A percentile compares a stretch with the other conserved stretches of the same genome.
These are phyloP conservation scores for Yarrowia sp. DNA, from an alignment of 805 yeast genomes.

Conservation along the genomic window DNA sequence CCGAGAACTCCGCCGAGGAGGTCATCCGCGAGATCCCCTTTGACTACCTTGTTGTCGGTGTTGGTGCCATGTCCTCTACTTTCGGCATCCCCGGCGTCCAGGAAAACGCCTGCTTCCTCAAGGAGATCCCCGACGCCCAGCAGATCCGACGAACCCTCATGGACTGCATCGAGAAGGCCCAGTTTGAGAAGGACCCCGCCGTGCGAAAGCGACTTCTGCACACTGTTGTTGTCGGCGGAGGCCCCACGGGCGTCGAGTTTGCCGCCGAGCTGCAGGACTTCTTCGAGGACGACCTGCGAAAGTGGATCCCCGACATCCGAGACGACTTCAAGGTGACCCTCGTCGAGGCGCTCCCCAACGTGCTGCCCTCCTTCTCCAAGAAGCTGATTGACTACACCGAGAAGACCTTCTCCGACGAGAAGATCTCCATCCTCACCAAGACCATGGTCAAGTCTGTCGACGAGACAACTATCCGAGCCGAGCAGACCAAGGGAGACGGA, in stretches of 20 bases:
- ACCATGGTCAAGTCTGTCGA: conserved; percentile 88
- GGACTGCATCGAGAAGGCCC: conserved; percentile 87
- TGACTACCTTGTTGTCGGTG: conserved; percentile 87
- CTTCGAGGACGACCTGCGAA: conserved; percentile 82
- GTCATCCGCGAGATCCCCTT: conserved; percentile 50
- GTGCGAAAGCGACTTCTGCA: conserved; percentile 83
- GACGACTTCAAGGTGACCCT: conserved; percentile 78
- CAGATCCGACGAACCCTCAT: conserved; percentile 77
- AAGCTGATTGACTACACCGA: conserved; percentile 65
- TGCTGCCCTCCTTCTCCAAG: conserved; percentile 53
- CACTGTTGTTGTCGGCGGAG: conserved; percentile 95
- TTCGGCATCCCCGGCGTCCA: conserved; percentile 91
- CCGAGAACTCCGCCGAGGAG: conserved; percentile 43
- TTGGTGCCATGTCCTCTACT: conserved; percentile 93
- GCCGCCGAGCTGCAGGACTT: conserved; percentile 96
- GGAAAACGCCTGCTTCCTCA: conserved; percentile 82
- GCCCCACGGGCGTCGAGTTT: conserved; percentile 97
- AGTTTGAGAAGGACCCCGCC: conserved; percentile 67
- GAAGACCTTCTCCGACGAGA: conserved; percentile 63
- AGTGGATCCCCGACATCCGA: conserved; percentile 85
- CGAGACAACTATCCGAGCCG: conserved; percentile 65
- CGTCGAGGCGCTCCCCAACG: conserved; percentile 89
- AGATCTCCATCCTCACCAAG: conserved; percentile 73
- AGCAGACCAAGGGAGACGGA: conserved; percentile 66
- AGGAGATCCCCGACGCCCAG: conserved; percentile 86